Conservation (phyloP, 805 yeast genomes). For the Saturnispora quitensis region DNA sequence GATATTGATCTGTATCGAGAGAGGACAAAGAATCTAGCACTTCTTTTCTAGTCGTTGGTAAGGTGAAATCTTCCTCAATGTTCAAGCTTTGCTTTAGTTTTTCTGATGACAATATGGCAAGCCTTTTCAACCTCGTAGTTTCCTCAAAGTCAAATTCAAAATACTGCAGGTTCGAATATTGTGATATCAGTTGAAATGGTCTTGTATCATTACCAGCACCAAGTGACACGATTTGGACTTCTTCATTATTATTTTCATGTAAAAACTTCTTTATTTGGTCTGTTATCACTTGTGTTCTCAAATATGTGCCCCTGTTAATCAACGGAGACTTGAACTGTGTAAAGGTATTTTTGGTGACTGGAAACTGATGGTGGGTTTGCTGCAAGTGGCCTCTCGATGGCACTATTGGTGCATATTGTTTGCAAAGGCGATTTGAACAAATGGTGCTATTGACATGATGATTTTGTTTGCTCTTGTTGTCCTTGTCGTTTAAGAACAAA, state of each 20-base stretch:
- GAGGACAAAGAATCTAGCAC: not conserved
- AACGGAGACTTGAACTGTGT: constrained; percentile 42
- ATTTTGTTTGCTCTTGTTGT: not conserved
- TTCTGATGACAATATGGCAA: constrained; percentile 32
- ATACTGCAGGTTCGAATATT: constrained; percentile 30
- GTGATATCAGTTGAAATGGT: constrained; percentile 39
- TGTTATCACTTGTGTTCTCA: constrained; percentile 49
- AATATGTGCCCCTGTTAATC: constrained; percentile 63
- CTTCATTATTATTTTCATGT: constrained; percentile 13
- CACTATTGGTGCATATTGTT: not conserved
- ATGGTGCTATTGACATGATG: not conserved
- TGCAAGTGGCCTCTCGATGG: constrained; percentile 3
- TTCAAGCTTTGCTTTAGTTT: constrained; percentile 4
- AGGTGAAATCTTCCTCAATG: not conserved
- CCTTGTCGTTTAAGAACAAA: constrained; percentile 9
- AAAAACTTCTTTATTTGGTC: constrained; percentile 35
- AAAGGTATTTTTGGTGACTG: not conserved
- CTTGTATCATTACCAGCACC: constrained; percentile 81
- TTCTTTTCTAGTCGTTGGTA: constrained; percentile 15
- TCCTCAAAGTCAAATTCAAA: constrained; percentile 59
- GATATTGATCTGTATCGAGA: constrained; percentile 30
- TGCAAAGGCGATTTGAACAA: not conserved
- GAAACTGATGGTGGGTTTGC: not conserved
- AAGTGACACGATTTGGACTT: constrained; percentile 52
- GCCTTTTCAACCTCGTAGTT: constrained; percentile 42